Evolutionary conservation across 371 early-diverging fungal genomes (phyloP).

Genomic region (Dinochytrium kinnereticum): DNA sequence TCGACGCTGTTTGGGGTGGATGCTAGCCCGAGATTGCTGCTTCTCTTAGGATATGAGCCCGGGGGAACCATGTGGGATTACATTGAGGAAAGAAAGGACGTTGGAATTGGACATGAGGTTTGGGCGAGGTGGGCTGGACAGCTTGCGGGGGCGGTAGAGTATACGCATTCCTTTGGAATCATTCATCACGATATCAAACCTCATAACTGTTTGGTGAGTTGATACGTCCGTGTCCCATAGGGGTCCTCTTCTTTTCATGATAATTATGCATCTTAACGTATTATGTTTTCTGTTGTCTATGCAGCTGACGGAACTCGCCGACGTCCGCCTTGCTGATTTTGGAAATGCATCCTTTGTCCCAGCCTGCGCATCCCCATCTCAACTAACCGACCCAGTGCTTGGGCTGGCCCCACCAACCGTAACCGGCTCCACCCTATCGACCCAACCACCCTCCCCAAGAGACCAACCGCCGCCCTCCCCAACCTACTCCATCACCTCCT

Average conservation of each 20-base stretch:
- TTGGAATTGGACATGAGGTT: constrained; percentile 59
- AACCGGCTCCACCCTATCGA: not conserved
- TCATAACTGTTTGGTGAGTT: constrained; percentile 62
- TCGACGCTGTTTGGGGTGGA: constrained; percentile 2
- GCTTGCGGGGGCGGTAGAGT: constrained; percentile 68
- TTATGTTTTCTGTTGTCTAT: not conserved
- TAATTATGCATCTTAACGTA: no score
- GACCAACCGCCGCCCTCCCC: not conserved
- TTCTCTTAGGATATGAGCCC: constrained; percentile 70
- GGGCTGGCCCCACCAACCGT: constrained; percentile 5
- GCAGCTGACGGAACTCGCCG: constrained; percentile 49
- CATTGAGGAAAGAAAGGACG: constrained; percentile 53
- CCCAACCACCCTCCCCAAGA: not conserved
- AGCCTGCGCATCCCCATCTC: constrained; percentile 30
- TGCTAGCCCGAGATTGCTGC: constrained; percentile 46
- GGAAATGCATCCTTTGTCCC: constrained; percentile 66
- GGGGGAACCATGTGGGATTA: constrained; percentile 72
- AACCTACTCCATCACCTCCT: constrained; percentile 8
- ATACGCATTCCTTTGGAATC: constrained; percentile 67
- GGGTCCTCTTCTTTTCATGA: not conserved
- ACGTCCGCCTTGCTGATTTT: constrained; percentile 66
- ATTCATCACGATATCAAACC: constrained; percentile 87
- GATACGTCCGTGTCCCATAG: not conserved
- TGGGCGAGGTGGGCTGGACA: constrained; percentile 76
- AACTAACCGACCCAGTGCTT: not conserved